phyloP scores from a whole-genome alignment of 2,329 filamentous ascomycete genomes.

The Ophiocordyceps sinensis region DNA sequence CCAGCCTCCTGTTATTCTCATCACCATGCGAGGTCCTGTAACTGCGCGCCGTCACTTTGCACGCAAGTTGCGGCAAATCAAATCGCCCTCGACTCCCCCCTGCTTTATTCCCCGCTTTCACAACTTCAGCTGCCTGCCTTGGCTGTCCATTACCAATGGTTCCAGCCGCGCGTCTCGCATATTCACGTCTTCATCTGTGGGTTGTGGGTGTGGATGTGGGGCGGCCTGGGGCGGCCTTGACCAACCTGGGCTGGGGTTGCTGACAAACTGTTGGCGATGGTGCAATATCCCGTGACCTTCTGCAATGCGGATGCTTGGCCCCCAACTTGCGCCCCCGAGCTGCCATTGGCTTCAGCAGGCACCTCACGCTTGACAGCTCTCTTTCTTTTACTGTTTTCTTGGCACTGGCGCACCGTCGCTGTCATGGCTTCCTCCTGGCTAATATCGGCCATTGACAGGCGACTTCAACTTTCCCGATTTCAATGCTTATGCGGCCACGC shows the following conservation, averaged over 20 bases:
- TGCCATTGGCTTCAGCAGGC: not conserved
- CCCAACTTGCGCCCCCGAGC: not conserved
- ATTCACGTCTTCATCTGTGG: not conserved
- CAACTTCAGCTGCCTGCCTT: not conserved
- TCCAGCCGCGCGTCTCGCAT: not conserved
- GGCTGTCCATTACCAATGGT: not conserved
- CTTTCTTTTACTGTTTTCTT: not conserved
- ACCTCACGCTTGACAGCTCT: not conserved
- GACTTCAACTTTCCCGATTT: conserved; percentile 45
- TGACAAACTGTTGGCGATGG: conserved; percentile 37
- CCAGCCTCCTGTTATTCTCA: not conserved
- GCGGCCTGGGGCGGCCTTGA: conserved; percentile 5
- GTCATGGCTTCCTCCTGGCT: not conserved
- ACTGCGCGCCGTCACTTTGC: not conserved
- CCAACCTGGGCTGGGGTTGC: conserved; percentile 14
- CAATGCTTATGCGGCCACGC: conserved; percentile 34
- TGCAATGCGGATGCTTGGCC: not conserved
- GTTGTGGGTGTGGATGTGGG: too few species aligned
- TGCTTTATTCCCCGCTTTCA: not conserved
- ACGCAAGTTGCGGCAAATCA: not conserved
- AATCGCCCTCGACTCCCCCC: not conserved
- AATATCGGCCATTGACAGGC: conserved; percentile 31
- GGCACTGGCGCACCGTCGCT: not conserved
- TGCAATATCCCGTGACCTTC: conserved; percentile 45
- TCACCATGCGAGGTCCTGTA: not conserved